phyloP scores from a whole-genome alignment of 2,329 filamentous ascomycete genomes.

The Graphiopsis chlorocephala region DNA sequence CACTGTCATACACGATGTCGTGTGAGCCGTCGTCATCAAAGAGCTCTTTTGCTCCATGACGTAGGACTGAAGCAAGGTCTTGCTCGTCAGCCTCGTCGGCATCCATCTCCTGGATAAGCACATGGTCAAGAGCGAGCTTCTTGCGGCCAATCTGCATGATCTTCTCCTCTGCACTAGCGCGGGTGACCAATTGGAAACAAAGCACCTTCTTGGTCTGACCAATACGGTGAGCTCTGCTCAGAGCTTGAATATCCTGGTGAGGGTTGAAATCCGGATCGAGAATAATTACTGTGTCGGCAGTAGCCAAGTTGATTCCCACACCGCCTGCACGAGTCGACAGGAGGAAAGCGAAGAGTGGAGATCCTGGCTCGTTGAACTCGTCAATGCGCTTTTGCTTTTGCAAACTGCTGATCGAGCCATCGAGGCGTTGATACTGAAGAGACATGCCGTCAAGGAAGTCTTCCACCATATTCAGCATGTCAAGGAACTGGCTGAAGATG shows the following conservation, averaged over 20 bases:
- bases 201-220: slow-evolving; percentile 95
- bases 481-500: slow-evolving; percentile 93
- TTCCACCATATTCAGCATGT: slow-evolving; percentile 82
- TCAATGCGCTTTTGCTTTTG: slow-evolving; percentile 96
- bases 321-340: slow-evolving; percentile 92
- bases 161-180: slow-evolving; percentile 85
- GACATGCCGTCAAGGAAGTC: slow-evolving; percentile 81
- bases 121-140: slow-evolving; percentile 94
- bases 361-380: slow-evolving; percentile 82
- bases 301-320: slow-evolving; percentile 95
- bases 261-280: slow-evolving; percentile 97
- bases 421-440: slow-evolving; percentile 73
- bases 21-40: slow-evolving; percentile 73
- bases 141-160: slow-evolving; percentile 94
- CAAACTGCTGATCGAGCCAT: slow-evolving; percentile 75
- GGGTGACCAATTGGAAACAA: slow-evolving; percentile 91
- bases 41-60: slow-evolving; percentile 80
- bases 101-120: slow-evolving; percentile 89
- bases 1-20: slow-evolving; percentile 77
- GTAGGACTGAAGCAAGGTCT: slow-evolving; percentile 83
- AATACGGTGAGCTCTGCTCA: slow-evolving; percentile 92
- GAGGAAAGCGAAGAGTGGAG: slow-evolving; percentile 81
- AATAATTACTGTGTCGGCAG: slow-evolving; percentile 96
- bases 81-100: slow-evolving; percentile 73
- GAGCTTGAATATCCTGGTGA: slow-evolving; percentile 93